Base-by-base conservation (phyloP, 495 filamentous ascomycete genomes). In the Lasiosphaeria ovina region DNA sequence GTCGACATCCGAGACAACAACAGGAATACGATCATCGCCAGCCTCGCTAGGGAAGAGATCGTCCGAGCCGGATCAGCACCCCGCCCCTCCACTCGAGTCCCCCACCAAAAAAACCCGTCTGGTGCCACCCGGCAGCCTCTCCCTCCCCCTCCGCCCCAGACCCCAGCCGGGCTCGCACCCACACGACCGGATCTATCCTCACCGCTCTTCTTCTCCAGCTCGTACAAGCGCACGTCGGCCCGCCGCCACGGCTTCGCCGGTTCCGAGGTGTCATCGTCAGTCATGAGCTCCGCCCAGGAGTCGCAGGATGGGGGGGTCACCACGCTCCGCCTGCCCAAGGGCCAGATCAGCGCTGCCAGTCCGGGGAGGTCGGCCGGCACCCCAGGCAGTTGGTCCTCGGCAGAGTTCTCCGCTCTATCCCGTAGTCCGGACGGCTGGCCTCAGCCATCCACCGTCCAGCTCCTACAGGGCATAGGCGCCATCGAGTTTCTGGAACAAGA, bases 401-500 rank as follows among this genome's bases (percentile, higher is more conserved):
- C 72, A 14, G 81, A 85, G 7, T 61, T 67, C 4, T 65, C 65
- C 3, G 72, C 63, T 40, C 51, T 61, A 17, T 61, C 69, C 31
- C 72, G 74, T 42, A 80, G 76, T 58, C 76, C 79, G 35, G 81
- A 81, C 40, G 63, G 66, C 12, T 71, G 72, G 44, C 68, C 75
- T 3, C 70, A 66, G 44, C 57, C 71, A 3, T 73, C 79, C 9
- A 62, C 69, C 32, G 57, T 81, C 33, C 76, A 83, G 48, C 66
- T 82, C 24, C 74, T 90, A 8, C 76, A 76, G 31, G 77, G 76
- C 49, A 75, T 90, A 58, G 86, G 85, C 9, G 73, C 88, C 7
- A 63, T 83, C 24, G 88, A 90, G 72, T 70, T 89, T 32, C 67
- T 90, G 51, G 87, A 91, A 52, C 81, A 84, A 54, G 87, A 90